These are phyloP conservation scores for Heritiera littoralis DNA, from an alignment of 345 rosid species.

Conservation along the genomic window DNA sequence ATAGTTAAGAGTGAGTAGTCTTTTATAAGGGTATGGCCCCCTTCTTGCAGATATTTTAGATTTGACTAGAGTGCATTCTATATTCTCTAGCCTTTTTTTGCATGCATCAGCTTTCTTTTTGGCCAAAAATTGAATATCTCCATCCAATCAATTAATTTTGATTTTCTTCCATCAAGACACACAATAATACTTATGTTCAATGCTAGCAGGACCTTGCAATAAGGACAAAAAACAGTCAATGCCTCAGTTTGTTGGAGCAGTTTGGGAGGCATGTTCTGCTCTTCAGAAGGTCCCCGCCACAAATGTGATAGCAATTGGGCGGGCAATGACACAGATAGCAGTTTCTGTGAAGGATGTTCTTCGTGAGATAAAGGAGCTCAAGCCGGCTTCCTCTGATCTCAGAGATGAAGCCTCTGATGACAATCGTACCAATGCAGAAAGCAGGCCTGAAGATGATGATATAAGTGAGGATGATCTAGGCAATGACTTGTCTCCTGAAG, in stretches of 20 bases:
- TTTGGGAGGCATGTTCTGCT: conserved; percentile 86
- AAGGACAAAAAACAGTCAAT: conserved; percentile 45
- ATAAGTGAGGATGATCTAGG: conserved; percentile 60
- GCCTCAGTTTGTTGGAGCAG: conserved; percentile 71
- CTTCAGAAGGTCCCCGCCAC: conserved; percentile 81
- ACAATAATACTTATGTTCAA: background rate
- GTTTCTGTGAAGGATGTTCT: conserved; percentile 90
- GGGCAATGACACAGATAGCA: conserved; percentile 81
- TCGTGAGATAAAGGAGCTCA: conserved; percentile 94
- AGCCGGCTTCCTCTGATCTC: conserved; percentile 46
- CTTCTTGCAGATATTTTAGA: background rate
- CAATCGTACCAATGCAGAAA: conserved; percentile 28
- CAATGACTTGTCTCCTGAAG: conserved; percentile 72
- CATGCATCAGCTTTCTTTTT: conserved; percentile 13
- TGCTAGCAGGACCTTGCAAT: conserved; percentile 50
- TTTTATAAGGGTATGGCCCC: background rate
- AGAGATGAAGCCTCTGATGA: conserved; percentile 40
- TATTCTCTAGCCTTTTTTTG: background rate
- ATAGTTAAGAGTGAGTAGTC: background rate
- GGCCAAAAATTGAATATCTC: background rate
- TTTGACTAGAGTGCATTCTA: background rate
- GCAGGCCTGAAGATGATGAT: conserved; percentile 23
- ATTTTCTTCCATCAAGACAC: background rate
- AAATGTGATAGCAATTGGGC: conserved; percentile 75
- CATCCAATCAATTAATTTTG: background rate